Conservation (phyloP, 225 moss, liverwort and hornwort species). For the Physcomitrellopsis africana region DNA sequence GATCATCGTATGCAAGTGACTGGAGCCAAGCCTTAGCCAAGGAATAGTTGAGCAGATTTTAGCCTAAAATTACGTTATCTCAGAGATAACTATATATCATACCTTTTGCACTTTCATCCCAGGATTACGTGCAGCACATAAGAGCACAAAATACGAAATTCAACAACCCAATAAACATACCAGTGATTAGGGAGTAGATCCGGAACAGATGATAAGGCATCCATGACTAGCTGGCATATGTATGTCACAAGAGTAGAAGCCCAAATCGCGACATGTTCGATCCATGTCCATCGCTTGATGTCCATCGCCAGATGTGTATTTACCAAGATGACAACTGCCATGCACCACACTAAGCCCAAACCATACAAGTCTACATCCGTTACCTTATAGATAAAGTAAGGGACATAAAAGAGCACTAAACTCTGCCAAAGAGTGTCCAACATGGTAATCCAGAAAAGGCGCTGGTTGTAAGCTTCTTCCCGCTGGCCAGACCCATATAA, state of each 20-base stretch:
- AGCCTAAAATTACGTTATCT: background rate
- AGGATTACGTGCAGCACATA: no score
- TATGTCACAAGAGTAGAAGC: conserved; percentile 71
- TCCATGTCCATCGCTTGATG: conserved; percentile 75
- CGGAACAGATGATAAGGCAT: conserved; percentile 35
- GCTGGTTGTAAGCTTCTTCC: conserved; percentile 73
- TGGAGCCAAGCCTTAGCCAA: background rate
- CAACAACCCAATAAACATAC: conserved; percentile 35
- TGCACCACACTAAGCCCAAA: conserved; percentile 73
- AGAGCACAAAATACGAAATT: background rate
- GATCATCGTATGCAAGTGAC: background rate
- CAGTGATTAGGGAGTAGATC: conserved; percentile 57
- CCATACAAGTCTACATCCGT: conserved; percentile 68
- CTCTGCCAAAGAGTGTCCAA: conserved; percentile 89
- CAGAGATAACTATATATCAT: background rate
- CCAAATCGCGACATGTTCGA: conserved; percentile 76
- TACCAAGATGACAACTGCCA: conserved; percentile 82
- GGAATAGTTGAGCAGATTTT: conserved; percentile 8
- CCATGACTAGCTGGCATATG: conserved; percentile 65
- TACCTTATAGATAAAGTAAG: conserved; percentile 56
- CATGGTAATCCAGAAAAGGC: conserved; percentile 85
- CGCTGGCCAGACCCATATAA: conserved; percentile 82
- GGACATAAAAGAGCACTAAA: conserved; percentile 79
- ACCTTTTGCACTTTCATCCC: no score
- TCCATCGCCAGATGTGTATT: conserved; percentile 93